These are phyloP conservation scores for Saitozyma sp. DNA, from an alignment of 768 basidiomycete genomes.

Conservation along the genomic window DNA sequence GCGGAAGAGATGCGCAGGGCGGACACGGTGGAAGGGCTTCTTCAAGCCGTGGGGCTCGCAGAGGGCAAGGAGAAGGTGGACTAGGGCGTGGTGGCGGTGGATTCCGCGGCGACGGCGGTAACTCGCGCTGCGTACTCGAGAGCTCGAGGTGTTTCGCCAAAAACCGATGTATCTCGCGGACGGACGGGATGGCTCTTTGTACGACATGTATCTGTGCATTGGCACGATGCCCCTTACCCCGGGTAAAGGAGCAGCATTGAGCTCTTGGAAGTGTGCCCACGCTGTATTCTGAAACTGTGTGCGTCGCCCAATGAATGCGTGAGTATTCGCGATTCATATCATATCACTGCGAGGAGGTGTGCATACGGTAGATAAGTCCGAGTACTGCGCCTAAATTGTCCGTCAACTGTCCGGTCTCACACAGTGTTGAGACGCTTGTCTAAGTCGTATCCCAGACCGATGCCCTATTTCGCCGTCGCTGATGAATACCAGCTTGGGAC, in stretches of 20 bases:
- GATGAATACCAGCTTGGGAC: no score
- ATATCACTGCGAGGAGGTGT: no score
- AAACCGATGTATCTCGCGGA: no score
- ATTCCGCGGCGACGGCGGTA: not conserved
- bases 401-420: no score
- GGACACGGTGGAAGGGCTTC: slow-evolving; percentile 7
- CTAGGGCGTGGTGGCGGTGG: not conserved
- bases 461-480: not conserved
- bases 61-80: slow-evolving; percentile 38
- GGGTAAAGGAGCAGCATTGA: no score
- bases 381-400: no score
- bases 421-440: not conserved
- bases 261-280: no score
- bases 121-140: not conserved
- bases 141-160: no score
- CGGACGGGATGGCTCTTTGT: not conserved
- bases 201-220: not conserved
- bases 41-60: slow-evolving; percentile 12
- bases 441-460: slow-evolving; percentile 1
- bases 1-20: slow-evolving; percentile 8
- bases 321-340: no score
- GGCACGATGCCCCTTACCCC: not conserved
- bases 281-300: no score
- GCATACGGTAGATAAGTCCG: no score
- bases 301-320: no score